Conservation (phyloP, 2,329 filamentous ascomycete genomes). For the Ophiostoma triangulosporum region DNA sequence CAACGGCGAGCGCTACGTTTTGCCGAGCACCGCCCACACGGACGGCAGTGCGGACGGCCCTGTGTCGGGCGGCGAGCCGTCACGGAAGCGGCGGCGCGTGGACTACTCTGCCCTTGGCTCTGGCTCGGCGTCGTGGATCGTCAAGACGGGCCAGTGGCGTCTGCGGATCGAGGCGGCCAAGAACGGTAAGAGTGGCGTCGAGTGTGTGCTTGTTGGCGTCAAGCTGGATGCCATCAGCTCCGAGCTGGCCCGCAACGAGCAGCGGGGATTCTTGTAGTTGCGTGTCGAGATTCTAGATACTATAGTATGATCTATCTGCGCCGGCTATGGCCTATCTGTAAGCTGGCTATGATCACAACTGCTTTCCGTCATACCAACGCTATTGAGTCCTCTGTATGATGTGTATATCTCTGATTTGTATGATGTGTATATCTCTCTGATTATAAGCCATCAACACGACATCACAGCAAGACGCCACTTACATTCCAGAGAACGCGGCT, state of each 20-base stretch:
- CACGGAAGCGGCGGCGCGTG: conserved; percentile 24
- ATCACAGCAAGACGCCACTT: no score
- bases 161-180: conserved; percentile 45
- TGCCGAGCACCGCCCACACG: conserved; percentile 6
- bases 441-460: no score
- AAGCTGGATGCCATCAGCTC: conserved; percentile 60
- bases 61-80: conserved; percentile 13
- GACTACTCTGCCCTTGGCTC: conserved; percentile 15
- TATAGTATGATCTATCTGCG: no score
- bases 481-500: no score
- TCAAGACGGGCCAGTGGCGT: conserved; percentile 59
- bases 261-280: conserved; percentile 45
- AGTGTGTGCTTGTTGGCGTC: conserved; percentile 62
- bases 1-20: conserved; percentile 37
- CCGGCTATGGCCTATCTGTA: no score
- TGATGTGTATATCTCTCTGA: no score
- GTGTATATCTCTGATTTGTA: no score
- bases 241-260: conserved; percentile 52
- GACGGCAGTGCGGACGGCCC: conserved; percentile 9
- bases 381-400: no score
- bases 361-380: no score
- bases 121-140: conserved; percentile 40
- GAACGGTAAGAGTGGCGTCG: conserved; percentile 40
- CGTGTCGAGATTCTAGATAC: no score
- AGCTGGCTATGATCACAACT: no score